Percentiles rank a stretch among this genome's conserved stretches.
phyloP scores from a whole-genome alignment of 2,329 filamentous ascomycete genomes.

The Metarhizium sp. region DNA sequence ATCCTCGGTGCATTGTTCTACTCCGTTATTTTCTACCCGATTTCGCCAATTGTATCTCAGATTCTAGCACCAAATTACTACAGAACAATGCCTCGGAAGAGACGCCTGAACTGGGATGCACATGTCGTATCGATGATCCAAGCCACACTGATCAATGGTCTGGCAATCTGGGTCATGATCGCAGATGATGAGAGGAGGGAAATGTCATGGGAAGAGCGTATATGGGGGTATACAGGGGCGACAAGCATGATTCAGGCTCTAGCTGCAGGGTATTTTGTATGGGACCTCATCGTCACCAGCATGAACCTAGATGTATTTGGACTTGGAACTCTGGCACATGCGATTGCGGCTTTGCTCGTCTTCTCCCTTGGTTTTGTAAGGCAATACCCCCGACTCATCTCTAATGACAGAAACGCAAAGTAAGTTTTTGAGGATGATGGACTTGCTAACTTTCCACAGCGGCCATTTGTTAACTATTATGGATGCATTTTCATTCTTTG shows the following conservation, averaged over 20 bases:
- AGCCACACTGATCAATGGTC: slow-evolving; percentile 58
- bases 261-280: slow-evolving; percentile 74
- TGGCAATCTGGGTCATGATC: slow-evolving; percentile 67
- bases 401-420: background rate
- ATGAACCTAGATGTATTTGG: slow-evolving; percentile 64
- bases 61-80: slow-evolving; percentile 56
- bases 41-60: slow-evolving; percentile 59
- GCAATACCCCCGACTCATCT: slow-evolving; percentile 10
- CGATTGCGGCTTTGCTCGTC: slow-evolving; percentile 61
- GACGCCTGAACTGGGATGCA: slow-evolving; percentile 70
- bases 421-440: background rate
- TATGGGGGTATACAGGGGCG: slow-evolving; percentile 71
- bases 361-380: slow-evolving; percentile 74
- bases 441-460: slow-evolving; percentile 33
- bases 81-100: slow-evolving; percentile 51
- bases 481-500: slow-evolving; percentile 74
- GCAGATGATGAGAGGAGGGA: slow-evolving; percentile 55
- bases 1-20: slow-evolving; percentile 58
- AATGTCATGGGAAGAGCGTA: slow-evolving; percentile 58
- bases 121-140: slow-evolving; percentile 80
- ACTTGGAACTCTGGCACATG: slow-evolving; percentile 68
- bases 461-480: slow-evolving; percentile 80
- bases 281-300: slow-evolving; percentile 66
- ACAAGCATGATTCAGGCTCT: slow-evolving; percentile 66
- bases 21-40: slow-evolving; percentile 52